Conservation (phyloP, 495 filamentous ascomycete species). For the Chaetomium tenue region DNA sequence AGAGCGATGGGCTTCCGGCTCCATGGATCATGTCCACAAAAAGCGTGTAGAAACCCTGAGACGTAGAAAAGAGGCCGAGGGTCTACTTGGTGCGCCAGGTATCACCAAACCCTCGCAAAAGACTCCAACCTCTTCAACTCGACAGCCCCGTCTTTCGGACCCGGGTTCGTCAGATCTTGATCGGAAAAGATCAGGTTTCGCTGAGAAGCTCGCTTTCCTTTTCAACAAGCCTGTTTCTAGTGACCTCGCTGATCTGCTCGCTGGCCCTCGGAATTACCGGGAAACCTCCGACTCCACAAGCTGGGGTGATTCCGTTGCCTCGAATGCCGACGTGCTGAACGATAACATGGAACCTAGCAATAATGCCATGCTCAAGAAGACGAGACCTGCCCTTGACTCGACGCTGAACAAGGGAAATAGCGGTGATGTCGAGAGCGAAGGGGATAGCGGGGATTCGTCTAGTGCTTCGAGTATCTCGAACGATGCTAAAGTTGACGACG, state of each 20-base stretch:
- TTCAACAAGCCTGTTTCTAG: not conserved
- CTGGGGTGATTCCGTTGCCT: not conserved
- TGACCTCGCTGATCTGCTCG: not conserved
- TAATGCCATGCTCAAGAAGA: not conserved
- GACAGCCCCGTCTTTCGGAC: not conserved
- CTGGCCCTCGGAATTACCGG: not conserved
- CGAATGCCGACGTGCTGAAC: too few relatives aligned
- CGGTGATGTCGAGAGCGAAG: not conserved
- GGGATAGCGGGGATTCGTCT: not conserved
- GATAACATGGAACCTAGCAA: not conserved
- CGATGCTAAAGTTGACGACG: not conserved
- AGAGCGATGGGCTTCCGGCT: constrained; percentile 32
- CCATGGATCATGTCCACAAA: constrained; percentile 24
- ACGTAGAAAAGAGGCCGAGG: constrained; percentile 4
- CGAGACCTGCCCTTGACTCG: not conserved
- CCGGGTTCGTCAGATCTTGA: not conserved
- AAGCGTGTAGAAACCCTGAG: constrained; percentile 22
- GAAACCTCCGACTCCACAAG: not conserved
- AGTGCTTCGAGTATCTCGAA: not conserved
- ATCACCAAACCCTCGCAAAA: not conserved
- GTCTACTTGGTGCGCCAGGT: not conserved
- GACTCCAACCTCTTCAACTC: not conserved
- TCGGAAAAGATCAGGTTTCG: not conserved
- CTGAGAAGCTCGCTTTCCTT: constrained; percentile 3
- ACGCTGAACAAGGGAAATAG: not conserved